Evolutionary conservation across 371 early-diverging fungal genomes (phyloP).

Genomic region (Homolaphlyctis polyrhiza): DNA sequence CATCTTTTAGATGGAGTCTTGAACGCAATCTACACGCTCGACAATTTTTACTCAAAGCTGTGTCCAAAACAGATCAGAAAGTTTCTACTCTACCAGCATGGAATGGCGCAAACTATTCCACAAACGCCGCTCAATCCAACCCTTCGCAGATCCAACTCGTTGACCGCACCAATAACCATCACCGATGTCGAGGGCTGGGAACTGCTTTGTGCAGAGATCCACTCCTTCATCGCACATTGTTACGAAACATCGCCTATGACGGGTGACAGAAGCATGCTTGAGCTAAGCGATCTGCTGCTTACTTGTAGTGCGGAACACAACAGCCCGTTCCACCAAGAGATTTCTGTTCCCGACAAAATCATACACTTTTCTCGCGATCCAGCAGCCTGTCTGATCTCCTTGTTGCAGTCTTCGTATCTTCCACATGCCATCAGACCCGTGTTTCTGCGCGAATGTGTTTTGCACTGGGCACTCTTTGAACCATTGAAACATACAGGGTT

Average conservation of each 20-base stretch:
- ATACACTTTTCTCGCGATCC: neutral
- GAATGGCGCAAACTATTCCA: neutral
- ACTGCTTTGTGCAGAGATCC: neutral
- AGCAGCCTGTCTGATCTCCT: neutral
- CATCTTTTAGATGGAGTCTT: neutral
- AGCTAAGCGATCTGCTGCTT: neutral
- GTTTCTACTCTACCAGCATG: neutral
- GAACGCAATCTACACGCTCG: neutral
- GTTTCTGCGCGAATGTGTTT: neutral
- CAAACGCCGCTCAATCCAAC: neutral
- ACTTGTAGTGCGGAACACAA: neutral
- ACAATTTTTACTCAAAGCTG: neutral
- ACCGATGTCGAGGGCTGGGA: conserved; percentile 1
- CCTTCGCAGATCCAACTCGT: neutral
- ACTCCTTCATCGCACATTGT: neutral
- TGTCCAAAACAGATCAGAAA: neutral
- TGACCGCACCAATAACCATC: neutral
- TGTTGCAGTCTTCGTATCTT: neutral
- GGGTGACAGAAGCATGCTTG: neutral
- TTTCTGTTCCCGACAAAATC: conserved; percentile 1
- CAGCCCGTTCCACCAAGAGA: neutral
- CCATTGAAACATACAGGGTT: neutral
- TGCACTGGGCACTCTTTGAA: conserved; percentile 3
- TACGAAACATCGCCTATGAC: neutral
- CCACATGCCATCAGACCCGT: neutral